A percentile compares a stretch with the other conserved stretches of the same genome.
These are phyloP conservation scores for Articulospora tetracladia DNA, from an alignment of 495 filamentous ascomycete species.

Conservation along the genomic window DNA sequence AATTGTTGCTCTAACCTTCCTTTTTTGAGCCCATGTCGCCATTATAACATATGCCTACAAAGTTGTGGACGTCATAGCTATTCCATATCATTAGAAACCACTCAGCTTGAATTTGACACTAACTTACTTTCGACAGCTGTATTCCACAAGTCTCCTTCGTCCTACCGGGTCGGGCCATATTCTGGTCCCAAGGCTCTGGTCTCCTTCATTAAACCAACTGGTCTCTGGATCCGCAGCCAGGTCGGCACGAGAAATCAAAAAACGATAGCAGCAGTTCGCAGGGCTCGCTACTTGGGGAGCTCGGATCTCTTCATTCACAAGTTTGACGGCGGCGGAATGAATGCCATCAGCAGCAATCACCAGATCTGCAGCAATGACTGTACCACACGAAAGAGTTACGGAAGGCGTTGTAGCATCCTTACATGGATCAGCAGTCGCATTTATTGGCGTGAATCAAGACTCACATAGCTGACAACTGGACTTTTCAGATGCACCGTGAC, in stretches of 20 bases:
- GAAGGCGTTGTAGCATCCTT: constrained; percentile 6
- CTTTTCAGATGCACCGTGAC: constrained; percentile 31
- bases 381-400: constrained; percentile 38
- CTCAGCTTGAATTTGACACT: background rate
- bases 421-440: background rate
- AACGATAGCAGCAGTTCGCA: constrained; percentile 43
- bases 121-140: constrained; percentile 39
- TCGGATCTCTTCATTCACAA: constrained; percentile 22
- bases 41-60: constrained; percentile 37
- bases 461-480: constrained; percentile 27
- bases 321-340: constrained; percentile 32
- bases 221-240: constrained; percentile 32
- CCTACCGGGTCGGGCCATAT: constrained; percentile 26
- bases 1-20: constrained; percentile 18
- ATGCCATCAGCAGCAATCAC: constrained; percentile 40
- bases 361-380: constrained; percentile 29
- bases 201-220: constrained; percentile 24
- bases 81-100: background rate
- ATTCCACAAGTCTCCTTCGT: constrained; percentile 35
- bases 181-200: constrained; percentile 25
- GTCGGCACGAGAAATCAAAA: constrained; percentile 37
- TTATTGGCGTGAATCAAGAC: background rate
- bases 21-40: constrained; percentile 13
- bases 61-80: constrained; percentile 40
- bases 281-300: constrained; percentile 16